These are phyloP conservation scores for Actinomortierella wolfii DNA, from an alignment of 371 early-diverging fungal species.

Conservation along the genomic window DNA sequence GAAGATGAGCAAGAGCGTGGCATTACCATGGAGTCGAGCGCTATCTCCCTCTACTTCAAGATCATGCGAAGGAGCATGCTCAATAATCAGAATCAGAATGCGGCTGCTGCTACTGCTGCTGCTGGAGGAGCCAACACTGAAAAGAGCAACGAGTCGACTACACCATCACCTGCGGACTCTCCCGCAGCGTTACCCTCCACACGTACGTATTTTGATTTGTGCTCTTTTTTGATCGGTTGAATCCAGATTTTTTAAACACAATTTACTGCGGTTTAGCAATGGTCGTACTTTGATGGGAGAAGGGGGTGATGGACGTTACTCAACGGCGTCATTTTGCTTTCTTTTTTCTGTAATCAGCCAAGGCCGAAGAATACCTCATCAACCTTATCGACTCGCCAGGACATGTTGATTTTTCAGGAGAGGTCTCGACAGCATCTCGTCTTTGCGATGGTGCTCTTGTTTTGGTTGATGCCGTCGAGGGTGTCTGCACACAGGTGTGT, in stretches of 20 bases:
- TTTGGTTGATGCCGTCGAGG: constrained; percentile 98
- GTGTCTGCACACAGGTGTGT: constrained; percentile 95
- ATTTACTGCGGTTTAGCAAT: too few species aligned
- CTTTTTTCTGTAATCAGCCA: constrained; percentile 14
- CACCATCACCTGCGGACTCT: constrained; percentile 8
- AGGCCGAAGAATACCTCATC: constrained; percentile 80
- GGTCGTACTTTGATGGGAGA: neutral
- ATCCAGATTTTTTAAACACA: neutral
- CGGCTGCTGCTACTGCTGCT: neutral
- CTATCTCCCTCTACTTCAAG: constrained; percentile 91
- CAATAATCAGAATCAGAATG: constrained; percentile 18
- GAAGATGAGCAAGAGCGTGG: constrained; percentile 99
- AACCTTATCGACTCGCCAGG: constrained; percentile 99
- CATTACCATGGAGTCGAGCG: constrained; percentile 99
- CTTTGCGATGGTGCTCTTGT: constrained; percentile 98
- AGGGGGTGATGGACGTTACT: neutral
- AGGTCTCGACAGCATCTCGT: constrained; percentile 96
- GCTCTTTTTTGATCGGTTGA: constrained; percentile 1
- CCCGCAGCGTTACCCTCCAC: constrained; percentile 4
- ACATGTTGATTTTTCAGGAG: constrained; percentile 99
- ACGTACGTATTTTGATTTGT: neutral
- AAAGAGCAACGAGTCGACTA: constrained; percentile 12
- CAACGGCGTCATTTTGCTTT: neutral
- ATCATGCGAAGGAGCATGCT: constrained; percentile 49
- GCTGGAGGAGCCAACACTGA: constrained; percentile 11